Evolutionary conservation across 208 protist genomes (phyloP).

Genomic region (Spongospora subterranea): DNA sequence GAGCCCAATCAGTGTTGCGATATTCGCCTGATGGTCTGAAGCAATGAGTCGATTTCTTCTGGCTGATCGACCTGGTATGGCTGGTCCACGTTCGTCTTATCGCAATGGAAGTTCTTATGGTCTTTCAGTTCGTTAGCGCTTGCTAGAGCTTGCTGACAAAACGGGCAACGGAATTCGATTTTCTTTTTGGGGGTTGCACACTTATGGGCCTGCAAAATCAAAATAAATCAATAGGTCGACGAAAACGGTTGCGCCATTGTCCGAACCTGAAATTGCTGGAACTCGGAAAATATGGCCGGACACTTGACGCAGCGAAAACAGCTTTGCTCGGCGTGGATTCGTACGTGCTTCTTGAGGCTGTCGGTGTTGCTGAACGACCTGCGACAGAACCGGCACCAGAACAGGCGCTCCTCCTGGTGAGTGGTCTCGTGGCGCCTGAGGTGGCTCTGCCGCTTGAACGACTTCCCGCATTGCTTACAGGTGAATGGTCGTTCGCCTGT

Average conservation of each 20-base stretch:
- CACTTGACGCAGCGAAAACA: not conserved
- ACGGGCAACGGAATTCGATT: not conserved
- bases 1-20: too few relatives aligned
- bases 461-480: constrained; percentile 35
- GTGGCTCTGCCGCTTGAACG: constrained; percentile 52
- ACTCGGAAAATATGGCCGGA: not conserved
- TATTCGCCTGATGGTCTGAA: too few relatives aligned
- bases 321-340: not conserved
- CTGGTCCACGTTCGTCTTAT: too few relatives aligned
- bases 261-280: not conserved
- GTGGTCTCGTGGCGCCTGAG: constrained; percentile 45
- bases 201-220: too few relatives aligned
- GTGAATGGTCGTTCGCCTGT: constrained; percentile 55
- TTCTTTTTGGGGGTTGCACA: too few relatives aligned
- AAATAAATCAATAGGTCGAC: too few relatives aligned
- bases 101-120: not conserved
- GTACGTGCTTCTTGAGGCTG: not conserved
- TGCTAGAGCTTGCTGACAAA: not conserved
- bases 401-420: not conserved
- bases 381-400: not conserved
- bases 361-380: not conserved
- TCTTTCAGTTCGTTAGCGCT: not conserved
- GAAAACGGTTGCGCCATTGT: too few relatives aligned
- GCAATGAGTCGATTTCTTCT: too few relatives aligned
- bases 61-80: too few relatives aligned